Evolutionary conservation across 2,329 filamentous ascomycete species (phyloP).

Genomic region (Xylaria polymorpha): DNA sequence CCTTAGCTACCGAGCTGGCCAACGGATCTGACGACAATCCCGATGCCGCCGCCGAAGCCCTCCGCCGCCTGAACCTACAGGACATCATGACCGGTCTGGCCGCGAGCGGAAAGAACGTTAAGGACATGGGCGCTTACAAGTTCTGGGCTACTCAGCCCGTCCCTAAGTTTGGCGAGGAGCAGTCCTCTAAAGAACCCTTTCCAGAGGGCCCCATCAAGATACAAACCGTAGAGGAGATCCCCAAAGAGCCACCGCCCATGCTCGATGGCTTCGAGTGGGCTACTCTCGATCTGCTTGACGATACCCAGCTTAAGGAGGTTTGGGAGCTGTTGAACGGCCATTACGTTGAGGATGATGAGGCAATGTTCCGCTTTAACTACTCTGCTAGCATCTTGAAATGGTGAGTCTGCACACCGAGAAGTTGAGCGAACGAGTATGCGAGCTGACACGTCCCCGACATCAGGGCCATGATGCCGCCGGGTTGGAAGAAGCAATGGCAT

Average conservation of each 20-base stretch:
- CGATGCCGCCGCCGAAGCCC: slow-evolving; percentile 58
- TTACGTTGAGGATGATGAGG: slow-evolving; percentile 97
- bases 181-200: slow-evolving; percentile 61
- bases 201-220: slow-evolving; percentile 87
- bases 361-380: slow-evolving; percentile 98
- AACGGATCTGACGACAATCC: slow-evolving; percentile 50
- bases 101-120: slow-evolving; percentile 85
- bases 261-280: slow-evolving; percentile 93
- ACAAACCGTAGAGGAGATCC: slow-evolving; percentile 81
- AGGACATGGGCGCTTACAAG: slow-evolving; percentile 97
- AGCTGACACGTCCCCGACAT: slow-evolving; percentile 19
- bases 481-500: slow-evolving; percentile 95
- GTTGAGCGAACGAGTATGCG: neutral
- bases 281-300: slow-evolving; percentile 84
- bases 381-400: slow-evolving; percentile 89
- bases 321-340: slow-evolving; percentile 92
- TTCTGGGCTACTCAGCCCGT: slow-evolving; percentile 99
- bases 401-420: slow-evolving; percentile 59
- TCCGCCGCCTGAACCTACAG: slow-evolving; percentile 73
- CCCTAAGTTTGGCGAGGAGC: slow-evolving; percentile 77
- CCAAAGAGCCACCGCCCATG: slow-evolving; percentile 80
- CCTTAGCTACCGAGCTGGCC: slow-evolving; percentile 70
- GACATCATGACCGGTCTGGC: slow-evolving; percentile 81
- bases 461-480: slow-evolving; percentile 93
- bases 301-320: slow-evolving; percentile 85